A percentile compares a stretch with the other conserved stretches of the same genome.
Conservation (phyloP, 345 rosid species). For the Mangifera indica region DNA sequence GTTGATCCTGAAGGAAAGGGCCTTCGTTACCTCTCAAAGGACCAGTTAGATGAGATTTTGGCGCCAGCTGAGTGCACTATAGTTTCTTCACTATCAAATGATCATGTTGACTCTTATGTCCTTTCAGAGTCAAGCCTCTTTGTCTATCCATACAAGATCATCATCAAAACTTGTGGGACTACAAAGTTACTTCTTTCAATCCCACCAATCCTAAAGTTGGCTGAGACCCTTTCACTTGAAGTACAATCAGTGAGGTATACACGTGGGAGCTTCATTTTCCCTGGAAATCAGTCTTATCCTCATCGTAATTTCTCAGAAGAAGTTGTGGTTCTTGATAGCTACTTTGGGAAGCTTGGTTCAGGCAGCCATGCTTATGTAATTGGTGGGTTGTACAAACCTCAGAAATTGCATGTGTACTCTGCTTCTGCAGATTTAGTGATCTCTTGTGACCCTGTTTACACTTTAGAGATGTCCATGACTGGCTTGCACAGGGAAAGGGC, state of each 20-base stretch:
- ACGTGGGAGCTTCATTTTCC: constrained; percentile 69
- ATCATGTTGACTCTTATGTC: constrained; percentile 63
- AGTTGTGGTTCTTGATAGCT: constrained; percentile 63
- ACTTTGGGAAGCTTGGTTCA: constrained; percentile 52
- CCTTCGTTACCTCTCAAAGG: constrained; percentile 54
- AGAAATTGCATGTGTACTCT: constrained; percentile 82
- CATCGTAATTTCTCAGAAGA: constrained; percentile 77
- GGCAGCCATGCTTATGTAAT: constrained; percentile 65
- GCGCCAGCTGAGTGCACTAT: constrained; percentile 75
- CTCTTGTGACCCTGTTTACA: constrained; percentile 35
- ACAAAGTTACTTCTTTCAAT: constrained; percentile 71
- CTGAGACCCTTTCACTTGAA: constrained; percentile 49
- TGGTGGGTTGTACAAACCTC: constrained; percentile 43
- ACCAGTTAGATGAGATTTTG: constrained; percentile 66
- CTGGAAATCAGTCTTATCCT: constrained; percentile 65
- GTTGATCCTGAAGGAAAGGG: constrained; percentile 66
- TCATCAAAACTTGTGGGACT: constrained; percentile 89
- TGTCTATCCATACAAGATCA: constrained; percentile 70
- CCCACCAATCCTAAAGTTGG: constrained; percentile 56
- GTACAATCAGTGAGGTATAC: constrained; percentile 59
- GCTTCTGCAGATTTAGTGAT: constrained; percentile 37
- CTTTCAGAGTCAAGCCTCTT: constrained; percentile 88
- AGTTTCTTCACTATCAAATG: constrained; percentile 62
- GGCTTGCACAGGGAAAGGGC: constrained; percentile 56
- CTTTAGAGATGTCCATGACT: constrained; percentile 91